Evolutionary conservation across 306 rosid species (phyloP).

Genomic region (Lathyrus oleraceus): DNA sequence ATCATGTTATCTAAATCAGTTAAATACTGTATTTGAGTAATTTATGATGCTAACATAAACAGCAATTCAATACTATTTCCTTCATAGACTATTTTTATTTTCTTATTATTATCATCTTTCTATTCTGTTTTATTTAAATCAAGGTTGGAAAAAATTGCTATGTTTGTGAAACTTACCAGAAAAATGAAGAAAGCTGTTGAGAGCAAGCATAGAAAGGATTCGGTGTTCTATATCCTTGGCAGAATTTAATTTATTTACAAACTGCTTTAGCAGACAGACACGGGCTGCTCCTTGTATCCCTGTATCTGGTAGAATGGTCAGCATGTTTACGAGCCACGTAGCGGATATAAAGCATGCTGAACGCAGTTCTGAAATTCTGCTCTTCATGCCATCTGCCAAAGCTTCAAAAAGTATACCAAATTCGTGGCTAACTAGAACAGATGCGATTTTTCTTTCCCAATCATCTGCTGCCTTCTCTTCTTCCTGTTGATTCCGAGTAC

Average conservation of each 20-base stretch:
- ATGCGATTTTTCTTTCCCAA: slow-evolving; percentile 91
- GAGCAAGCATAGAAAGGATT: slow-evolving; percentile 80
- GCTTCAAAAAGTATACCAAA: slow-evolving; percentile 86
- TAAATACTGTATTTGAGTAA: slow-evolving; percentile 25
- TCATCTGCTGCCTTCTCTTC: slow-evolving; percentile 74
- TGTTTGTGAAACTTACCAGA: slow-evolving; percentile 57
- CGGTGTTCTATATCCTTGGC: slow-evolving; percentile 67
- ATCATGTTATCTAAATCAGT: slow-evolving; percentile 27
- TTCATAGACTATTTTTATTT: not conserved
- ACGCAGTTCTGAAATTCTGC: slow-evolving; percentile 57
- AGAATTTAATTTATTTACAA: slow-evolving; percentile 65
- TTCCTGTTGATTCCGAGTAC: slow-evolving; percentile 51
- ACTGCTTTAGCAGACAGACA: slow-evolving; percentile 68
- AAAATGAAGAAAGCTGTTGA: slow-evolving; percentile 68
- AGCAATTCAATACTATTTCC: slow-evolving; percentile 2
- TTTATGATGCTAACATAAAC: slow-evolving; percentile 20
- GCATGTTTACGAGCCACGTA: slow-evolving; percentile 84
- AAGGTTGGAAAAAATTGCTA: slow-evolving; percentile 8
- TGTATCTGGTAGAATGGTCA: slow-evolving; percentile 76
- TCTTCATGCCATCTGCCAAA: slow-evolving; percentile 81
- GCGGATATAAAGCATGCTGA: slow-evolving; percentile 77
- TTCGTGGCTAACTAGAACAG: slow-evolving; percentile 76
- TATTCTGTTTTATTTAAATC: slow-evolving; percentile 1
- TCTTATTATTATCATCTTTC: not conserved
- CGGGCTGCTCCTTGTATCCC: slow-evolving; percentile 83